These are phyloP conservation scores for Microcos paniculata DNA, from an alignment of 345 rosid species.

Conservation along the genomic window DNA sequence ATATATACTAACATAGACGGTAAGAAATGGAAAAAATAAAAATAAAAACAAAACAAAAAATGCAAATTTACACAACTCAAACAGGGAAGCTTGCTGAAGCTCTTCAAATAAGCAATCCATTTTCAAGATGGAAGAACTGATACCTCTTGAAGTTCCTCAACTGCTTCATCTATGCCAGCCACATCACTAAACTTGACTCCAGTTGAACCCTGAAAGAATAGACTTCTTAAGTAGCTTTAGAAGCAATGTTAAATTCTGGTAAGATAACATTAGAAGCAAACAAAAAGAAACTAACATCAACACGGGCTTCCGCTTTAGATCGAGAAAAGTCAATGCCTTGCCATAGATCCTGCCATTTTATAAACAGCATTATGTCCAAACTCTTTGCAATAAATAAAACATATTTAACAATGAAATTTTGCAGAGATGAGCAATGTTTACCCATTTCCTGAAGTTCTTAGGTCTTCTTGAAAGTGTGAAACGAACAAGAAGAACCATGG, in stretches of 20 bases:
- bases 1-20: not conserved
- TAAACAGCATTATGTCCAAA: slow-evolving; percentile 15
- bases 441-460: slow-evolving; percentile 97
- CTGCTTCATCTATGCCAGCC: slow-evolving; percentile 98
- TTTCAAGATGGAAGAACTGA: slow-evolving; percentile 4
- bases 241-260: slow-evolving; percentile 15
- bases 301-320: slow-evolving; percentile 98
- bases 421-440: slow-evolving; percentile 31
- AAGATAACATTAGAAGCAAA: not conserved
- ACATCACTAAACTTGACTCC: slow-evolving; percentile 89
- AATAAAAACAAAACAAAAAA: not conserved
- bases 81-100: not conserved
- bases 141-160: slow-evolving; percentile 98
- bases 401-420: slow-evolving; percentile 7
- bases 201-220: slow-evolving; percentile 74
- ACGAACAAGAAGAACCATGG: slow-evolving; percentile 88
- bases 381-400: not conserved
- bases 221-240: slow-evolving; percentile 17
- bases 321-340: slow-evolving; percentile 95
- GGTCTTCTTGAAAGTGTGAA: slow-evolving; percentile 92
- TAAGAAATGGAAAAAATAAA: slow-evolving; percentile 6
- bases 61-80: not conserved
- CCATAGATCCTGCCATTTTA: slow-evolving; percentile 75
- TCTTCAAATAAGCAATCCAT: not conserved
- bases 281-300: slow-evolving; percentile 63